phyloP scores from a whole-genome alignment of 2,329 filamentous ascomycete species.

The Xylariaceae sp. region DNA sequence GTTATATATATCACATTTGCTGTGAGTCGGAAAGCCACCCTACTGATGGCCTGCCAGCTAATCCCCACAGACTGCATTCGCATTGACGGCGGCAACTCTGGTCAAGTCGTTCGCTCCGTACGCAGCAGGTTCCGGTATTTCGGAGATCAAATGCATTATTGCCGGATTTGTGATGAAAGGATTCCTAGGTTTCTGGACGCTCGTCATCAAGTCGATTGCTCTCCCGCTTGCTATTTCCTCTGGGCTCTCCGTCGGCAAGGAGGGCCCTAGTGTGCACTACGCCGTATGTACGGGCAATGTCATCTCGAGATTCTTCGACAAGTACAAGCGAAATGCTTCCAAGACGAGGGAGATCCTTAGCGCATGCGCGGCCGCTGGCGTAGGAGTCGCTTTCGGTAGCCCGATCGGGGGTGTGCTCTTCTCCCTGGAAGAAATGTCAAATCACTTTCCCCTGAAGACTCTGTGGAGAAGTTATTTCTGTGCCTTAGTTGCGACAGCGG shows the following conservation, averaged over 20 bases:
- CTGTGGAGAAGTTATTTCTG: slow-evolving; percentile 99
- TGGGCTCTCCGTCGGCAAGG: slow-evolving; percentile 91
- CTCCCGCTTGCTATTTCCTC: slow-evolving; percentile 90
- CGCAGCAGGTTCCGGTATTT: slow-evolving; percentile 93
- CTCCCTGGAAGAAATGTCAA: slow-evolving; percentile 96
- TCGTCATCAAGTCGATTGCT: slow-evolving; percentile 90
- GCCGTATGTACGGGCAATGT: slow-evolving; percentile 97
- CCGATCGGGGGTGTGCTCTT: slow-evolving; percentile 96
- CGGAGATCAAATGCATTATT: slow-evolving; percentile 99
- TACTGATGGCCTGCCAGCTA: slow-evolving; percentile 7
- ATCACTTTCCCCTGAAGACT: slow-evolving; percentile 92
- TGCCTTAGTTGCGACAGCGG: slow-evolving; percentile 88
- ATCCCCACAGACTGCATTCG: slow-evolving; percentile 62
- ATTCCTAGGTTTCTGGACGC: slow-evolving; percentile 85
- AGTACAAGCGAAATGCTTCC: slow-evolving; percentile 85
- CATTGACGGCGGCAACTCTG: slow-evolving; percentile 74
- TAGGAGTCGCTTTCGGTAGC: slow-evolving; percentile 94
- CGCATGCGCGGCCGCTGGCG: slow-evolving; percentile 89
- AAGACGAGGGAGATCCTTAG: slow-evolving; percentile 95
- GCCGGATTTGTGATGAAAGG: slow-evolving; percentile 99
- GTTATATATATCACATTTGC: slow-evolving; percentile 83
- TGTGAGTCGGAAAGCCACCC: slow-evolving; percentile 40
- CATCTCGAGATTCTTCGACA: slow-evolving; percentile 86
- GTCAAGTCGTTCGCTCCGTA: slow-evolving; percentile 94
- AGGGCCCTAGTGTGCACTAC: slow-evolving; percentile 98